Percentiles rank a stretch among this genome's conserved stretches.
These are phyloP conservation scores for Picochlorum sp. DNA, from an alignment of 139 green algal species.

Conservation along the genomic window DNA sequence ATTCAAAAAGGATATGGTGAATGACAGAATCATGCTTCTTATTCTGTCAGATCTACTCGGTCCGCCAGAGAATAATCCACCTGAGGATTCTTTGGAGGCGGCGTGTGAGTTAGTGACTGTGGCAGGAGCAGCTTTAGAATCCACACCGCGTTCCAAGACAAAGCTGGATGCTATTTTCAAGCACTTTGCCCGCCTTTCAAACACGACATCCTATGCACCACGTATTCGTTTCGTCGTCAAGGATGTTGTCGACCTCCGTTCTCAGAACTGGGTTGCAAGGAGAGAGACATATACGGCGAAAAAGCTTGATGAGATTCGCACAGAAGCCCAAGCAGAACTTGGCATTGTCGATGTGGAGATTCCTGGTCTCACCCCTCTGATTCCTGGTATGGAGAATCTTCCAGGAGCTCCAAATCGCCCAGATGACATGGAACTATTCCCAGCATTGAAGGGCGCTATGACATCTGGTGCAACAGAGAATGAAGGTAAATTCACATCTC, in stretches of 20 bases:
- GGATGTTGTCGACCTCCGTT: slow-evolving; percentile 62
- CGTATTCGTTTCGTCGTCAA: slow-evolving; percentile 53
- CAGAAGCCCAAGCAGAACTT: slow-evolving; percentile 76
- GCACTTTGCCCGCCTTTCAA: slow-evolving; percentile 33
- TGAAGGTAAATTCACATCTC: slow-evolving; percentile 28
- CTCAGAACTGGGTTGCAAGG: slow-evolving; percentile 32
- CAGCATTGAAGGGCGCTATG: slow-evolving; percentile 34
- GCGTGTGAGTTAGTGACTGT: slow-evolving; percentile 84
- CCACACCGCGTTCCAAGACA: slow-evolving; percentile 24
- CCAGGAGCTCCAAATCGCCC: slow-evolving; percentile 20
- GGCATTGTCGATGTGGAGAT: slow-evolving; percentile 60
- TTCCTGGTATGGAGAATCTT: slow-evolving; percentile 29
- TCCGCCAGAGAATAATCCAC: slow-evolving; percentile 32
- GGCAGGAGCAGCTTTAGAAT: slow-evolving; percentile 46
- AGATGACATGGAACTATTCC: slow-evolving; percentile 55
- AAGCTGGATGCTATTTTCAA: slow-evolving; percentile 35
- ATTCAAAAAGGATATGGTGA: slow-evolving; percentile 85
- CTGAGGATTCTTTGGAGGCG: slow-evolving; percentile 87
- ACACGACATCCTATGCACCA: slow-evolving; percentile 22
- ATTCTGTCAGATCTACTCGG: slow-evolving; percentile 78
- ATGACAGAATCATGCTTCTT: slow-evolving; percentile 87
- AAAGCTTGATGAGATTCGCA: slow-evolving; percentile 81
- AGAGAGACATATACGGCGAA: slow-evolving; percentile 42
- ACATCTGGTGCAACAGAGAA: not conserved
- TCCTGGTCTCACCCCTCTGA: slow-evolving; percentile 17